Base-by-base conservation (phyloP, 768 basidiomycete genomes). In the Rhodosporidiobolus sp. region DNA sequence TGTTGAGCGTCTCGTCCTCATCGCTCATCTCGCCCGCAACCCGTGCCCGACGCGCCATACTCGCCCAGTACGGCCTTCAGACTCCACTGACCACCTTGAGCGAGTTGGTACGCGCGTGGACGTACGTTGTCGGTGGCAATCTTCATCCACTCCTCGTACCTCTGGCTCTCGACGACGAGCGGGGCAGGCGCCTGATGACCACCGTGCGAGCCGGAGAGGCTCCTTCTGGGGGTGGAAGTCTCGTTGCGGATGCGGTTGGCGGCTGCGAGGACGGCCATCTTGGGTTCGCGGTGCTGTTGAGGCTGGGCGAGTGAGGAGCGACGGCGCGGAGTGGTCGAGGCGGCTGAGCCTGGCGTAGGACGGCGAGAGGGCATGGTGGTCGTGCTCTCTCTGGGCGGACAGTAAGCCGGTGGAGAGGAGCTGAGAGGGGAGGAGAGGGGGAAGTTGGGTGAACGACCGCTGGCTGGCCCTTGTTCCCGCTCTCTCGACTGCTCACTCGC, bases 61-160 rank as follows among this genome's bases (percentile, higher is more conserved):
- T 43, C 38, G 8, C 8, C 38, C 14, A 7, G 14, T 43, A 14
- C 14, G 14, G 8, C 14, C 38, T 7, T 7, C 14, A 43, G 38
- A 7, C 38, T 14, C 38, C 14, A 14, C n/a, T 12, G 17, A 4
- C 43, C 43, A 14, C n/a, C 22, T 10, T 4, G 34, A 17, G 19
- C n/a, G 2, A 7, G 58, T 1, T 9, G 28, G 59, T 35, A 28
- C 57, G 26, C n/a, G 30, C 20, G 54, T 65, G 45, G 8, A 83
- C 88, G 77, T 80, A 97, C 96, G 81, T 98, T 98, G 80, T 98
- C 95, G 4, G 95, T 98, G 2, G 94, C 94, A 88, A 98, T 88
- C 84, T 98, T 98, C 95, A 99, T 98, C 96, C 96, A 98, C 81
- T 98, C 94, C 80, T 99, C 96, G 57, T 75, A 79, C n/a, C 75